Evolutionary conservation across 129 eudicot species (phyloP).

Genomic region (Pseudognaphalium luteoalbum): DNA sequence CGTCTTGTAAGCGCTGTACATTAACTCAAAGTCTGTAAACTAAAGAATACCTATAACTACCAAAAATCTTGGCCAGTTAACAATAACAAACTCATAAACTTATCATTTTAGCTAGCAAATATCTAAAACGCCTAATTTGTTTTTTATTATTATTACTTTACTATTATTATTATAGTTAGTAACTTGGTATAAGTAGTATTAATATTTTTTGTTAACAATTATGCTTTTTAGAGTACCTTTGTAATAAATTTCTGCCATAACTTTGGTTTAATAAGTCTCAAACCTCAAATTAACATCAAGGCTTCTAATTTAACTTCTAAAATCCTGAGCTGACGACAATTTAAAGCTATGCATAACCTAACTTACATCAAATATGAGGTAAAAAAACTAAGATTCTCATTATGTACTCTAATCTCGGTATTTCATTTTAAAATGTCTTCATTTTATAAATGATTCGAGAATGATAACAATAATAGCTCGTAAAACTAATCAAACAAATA

Average conservation of each 20-base stretch:
- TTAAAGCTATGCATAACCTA: not conserved
- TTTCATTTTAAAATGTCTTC: slow-evolving; percentile 9
- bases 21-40: not conserved
- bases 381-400: slow-evolving; percentile 10
- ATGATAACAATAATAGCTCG: not conserved
- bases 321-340: not conserved
- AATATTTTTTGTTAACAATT: no score
- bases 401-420: not conserved
- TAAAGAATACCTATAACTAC: not conserved
- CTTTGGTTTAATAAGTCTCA: slow-evolving; percentile 13
- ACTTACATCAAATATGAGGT: not conserved
- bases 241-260: not conserved
- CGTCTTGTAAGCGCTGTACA: no score
- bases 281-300: slow-evolving; percentile 7
- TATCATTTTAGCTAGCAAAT: not conserved
- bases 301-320: not conserved
- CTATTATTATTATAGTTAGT: no score
- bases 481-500: slow-evolving; percentile 10
- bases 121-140: not conserved
- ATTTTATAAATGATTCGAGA: not conserved
- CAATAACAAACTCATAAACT: not conserved
- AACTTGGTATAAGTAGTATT: no score
- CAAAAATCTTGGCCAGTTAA: not conserved
- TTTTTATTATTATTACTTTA: no score
- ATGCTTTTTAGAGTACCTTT: not conserved